These are phyloP conservation scores for Cryptococcus maquisensis DNA, from an alignment of 1,284 basidiomycete genomes.

Conservation along the genomic window DNA sequence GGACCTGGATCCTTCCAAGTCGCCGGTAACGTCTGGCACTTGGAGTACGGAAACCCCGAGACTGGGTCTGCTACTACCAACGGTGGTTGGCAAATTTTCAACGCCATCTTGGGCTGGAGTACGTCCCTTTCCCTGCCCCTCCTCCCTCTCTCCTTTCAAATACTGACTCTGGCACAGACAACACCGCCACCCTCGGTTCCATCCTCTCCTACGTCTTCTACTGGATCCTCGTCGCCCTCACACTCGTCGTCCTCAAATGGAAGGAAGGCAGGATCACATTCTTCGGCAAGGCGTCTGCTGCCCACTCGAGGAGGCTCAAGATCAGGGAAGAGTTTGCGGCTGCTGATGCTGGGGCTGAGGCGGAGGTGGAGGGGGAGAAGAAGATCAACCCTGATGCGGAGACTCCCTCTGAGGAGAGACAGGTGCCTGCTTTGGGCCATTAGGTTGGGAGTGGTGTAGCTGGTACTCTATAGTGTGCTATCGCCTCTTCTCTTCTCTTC, in stretches of 20 bases:
- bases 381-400: background rate
- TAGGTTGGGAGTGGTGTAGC: too few relatives aligned
- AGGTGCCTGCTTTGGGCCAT: background rate
- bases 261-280: conserved; percentile 50
- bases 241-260: conserved; percentile 68
- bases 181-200: conserved; percentile 57
- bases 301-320: conserved; percentile 12
- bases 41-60: conserved; percentile 75
- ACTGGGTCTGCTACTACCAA: conserved; percentile 49
- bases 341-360: background rate
- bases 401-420: background rate
- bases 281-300: conserved; percentile 34
- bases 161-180: conserved; percentile 20
- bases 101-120: conserved; percentile 45
- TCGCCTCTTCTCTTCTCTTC: too few relatives aligned
- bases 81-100: conserved; percentile 49
- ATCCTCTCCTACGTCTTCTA: conserved; percentile 72
- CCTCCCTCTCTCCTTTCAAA: conserved; percentile 24
- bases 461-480: too few relatives aligned
- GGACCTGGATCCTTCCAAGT: conserved; percentile 60
- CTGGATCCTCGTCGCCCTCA: conserved; percentile 66
- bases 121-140: conserved; percentile 1
- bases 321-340: background rate
- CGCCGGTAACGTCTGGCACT: conserved; percentile 67
- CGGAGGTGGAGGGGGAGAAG: background rate